Evolutionary conservation across 257 asterid species (phyloP).

Genomic region (Solanum medicagineum): DNA sequence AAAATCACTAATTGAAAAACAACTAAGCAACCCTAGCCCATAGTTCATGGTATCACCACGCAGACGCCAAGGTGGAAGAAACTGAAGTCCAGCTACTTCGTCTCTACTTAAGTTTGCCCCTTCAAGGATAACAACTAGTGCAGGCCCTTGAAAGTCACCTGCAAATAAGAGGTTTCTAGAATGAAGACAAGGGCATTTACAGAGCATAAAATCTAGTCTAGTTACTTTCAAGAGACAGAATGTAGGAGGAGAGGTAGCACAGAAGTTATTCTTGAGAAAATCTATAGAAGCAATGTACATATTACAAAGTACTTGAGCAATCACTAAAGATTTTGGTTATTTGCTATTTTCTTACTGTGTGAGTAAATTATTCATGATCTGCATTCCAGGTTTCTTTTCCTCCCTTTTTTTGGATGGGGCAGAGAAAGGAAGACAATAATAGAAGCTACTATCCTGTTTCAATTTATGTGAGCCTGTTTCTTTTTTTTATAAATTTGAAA

Average conservation of each 20-base stretch:
- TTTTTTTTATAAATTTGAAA: background rate
- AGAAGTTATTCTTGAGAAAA: background rate
- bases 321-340: background rate
- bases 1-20: constrained; percentile 79
- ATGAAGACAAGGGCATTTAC: background rate
- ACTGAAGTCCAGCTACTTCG: constrained; percentile 80
- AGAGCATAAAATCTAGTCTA: background rate
- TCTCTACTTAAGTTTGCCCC: constrained; percentile 85
- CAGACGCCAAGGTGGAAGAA: constrained; percentile 92
- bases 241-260: background rate
- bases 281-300: background rate
- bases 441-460: background rate
- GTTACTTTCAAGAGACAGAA: background rate
- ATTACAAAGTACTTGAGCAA: background rate
- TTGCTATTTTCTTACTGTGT: background rate
- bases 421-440: background rate
- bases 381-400: background rate
- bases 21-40: constrained; percentile 90
- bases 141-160: constrained; percentile 99
- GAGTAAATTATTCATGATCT: background rate
- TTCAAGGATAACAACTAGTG: constrained; percentile 72
- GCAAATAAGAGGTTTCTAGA: constrained; percentile 13
- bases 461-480: background rate
- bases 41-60: constrained; percentile 79
- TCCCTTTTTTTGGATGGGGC: background rate